These are phyloP conservation scores for Chaetothyriales sp. DNA, from an alignment of 2,329 filamentous ascomycete genomes.

Conservation along the genomic window DNA sequence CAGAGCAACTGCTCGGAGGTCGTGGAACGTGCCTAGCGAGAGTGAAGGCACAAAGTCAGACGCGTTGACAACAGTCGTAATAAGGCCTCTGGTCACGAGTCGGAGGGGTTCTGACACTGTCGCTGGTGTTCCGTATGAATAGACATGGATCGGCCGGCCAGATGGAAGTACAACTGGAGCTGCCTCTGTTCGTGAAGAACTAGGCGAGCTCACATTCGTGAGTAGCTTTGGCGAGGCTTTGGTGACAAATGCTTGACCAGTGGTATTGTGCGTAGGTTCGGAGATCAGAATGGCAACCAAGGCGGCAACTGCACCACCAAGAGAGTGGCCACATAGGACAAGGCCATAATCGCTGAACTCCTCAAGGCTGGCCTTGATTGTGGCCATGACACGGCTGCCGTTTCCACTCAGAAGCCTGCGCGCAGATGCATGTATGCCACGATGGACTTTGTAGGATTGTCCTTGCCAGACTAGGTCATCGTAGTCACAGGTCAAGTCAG, in stretches of 20 bases:
- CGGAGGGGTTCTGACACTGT: slow-evolving; percentile 57
- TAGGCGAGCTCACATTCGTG: slow-evolving; percentile 4
- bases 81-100: slow-evolving; percentile 54
- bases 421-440: slow-evolving; percentile 58
- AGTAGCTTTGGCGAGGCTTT: slow-evolving; percentile 33
- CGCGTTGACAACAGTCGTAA: slow-evolving; percentile 59
- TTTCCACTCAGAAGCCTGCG: slow-evolving; percentile 47
- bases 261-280: slow-evolving; percentile 35
- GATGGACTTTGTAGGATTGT: slow-evolving; percentile 53
- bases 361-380: slow-evolving; percentile 48
- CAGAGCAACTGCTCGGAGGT: slow-evolving; percentile 56
- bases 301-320: slow-evolving; percentile 55
- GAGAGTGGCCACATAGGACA: slow-evolving; percentile 53
- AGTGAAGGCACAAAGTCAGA: slow-evolving; percentile 60
- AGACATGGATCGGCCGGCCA: slow-evolving; percentile 60
- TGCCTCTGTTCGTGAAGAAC: background rate
- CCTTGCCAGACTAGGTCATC: slow-evolving; percentile 50
- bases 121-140: slow-evolving; percentile 60
- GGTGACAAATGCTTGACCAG: slow-evolving; percentile 45
- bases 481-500: slow-evolving; percentile 61
- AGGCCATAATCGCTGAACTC: slow-evolving; percentile 55
- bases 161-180: slow-evolving; percentile 41
- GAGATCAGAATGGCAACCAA: slow-evolving; percentile 57
- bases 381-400: slow-evolving; percentile 51
- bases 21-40: slow-evolving; percentile 58